phyloP scores from a whole-genome alignment of 192 early-diverging fungal species.

The Gamsiella multidivaricata region DNA sequence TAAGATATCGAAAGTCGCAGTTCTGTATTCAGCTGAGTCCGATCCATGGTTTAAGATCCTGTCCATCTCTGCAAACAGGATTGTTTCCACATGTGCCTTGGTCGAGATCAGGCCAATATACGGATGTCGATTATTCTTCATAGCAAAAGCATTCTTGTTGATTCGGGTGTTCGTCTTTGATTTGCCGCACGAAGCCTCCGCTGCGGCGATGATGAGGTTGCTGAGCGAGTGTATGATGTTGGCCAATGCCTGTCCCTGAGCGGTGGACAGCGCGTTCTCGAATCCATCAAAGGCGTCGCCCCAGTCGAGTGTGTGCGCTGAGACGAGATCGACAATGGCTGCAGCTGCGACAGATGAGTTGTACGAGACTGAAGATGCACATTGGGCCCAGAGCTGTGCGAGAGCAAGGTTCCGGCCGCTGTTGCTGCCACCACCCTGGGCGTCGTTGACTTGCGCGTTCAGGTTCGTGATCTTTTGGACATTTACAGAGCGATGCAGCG shows the following conservation, averaged over 20 bases:
- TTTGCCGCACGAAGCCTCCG: conserved; percentile 7
- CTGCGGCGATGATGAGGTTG: conserved; percentile 24
- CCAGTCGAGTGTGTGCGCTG: conserved; percentile 26
- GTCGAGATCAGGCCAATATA: conserved; percentile 31
- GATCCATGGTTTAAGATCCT: conserved; percentile 24
- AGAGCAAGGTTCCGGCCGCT: conserved; percentile 21
- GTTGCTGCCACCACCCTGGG: not conserved
- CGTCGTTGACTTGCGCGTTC: not conserved
- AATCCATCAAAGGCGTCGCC: conserved; percentile 38
- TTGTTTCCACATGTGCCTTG: conserved; percentile 13
- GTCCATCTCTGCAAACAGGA: conserved; percentile 34
- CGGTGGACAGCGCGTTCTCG: conserved; percentile 31
- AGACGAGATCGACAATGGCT: conserved; percentile 32
- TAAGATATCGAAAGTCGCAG: conserved; percentile 27
- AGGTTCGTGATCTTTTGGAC: conserved; percentile 33
- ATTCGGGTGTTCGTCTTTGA: not conserved
- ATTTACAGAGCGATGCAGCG: conserved; percentile 37
- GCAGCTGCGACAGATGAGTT: conserved; percentile 34
- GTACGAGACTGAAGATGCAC: conserved; percentile 26
- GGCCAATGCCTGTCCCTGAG: conserved; percentile 33
- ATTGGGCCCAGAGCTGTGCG: conserved; percentile 45
- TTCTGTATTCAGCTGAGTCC: conserved; percentile 24
- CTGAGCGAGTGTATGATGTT: conserved; percentile 40
- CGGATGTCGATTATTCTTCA: conserved; percentile 51
- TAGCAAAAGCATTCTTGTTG: conserved; percentile 16